Conservation (phyloP, 805 yeast species). For the Hanseniaspora mollemarum region DNA sequence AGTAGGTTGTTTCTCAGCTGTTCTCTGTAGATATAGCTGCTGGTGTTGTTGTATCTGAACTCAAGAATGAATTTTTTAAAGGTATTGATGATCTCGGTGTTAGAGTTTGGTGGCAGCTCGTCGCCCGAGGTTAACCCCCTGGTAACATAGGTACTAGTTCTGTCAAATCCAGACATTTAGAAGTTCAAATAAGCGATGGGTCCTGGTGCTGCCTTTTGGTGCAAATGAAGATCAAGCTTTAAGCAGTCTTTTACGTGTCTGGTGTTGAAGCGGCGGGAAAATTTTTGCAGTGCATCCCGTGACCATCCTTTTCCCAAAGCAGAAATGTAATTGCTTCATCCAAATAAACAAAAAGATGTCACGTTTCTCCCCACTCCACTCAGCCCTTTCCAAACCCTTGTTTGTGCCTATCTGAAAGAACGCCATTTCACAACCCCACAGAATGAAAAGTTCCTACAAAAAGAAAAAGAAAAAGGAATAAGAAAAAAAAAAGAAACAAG, state of each 20-base stretch:
- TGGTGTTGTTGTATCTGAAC: slow-evolving; percentile 54
- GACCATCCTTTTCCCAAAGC: background rate
- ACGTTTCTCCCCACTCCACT: too few species aligned
- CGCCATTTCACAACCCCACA: too few species aligned
- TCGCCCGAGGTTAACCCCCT: slow-evolving; percentile 80
- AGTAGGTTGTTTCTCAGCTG: slow-evolving; percentile 79
- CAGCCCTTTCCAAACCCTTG: too few species aligned
- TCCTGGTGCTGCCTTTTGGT: too few species aligned
- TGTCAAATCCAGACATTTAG: slow-evolving; percentile 53
- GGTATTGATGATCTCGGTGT: slow-evolving; percentile 60
- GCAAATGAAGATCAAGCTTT: too few species aligned
- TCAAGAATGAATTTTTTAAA: slow-evolving; percentile 75
- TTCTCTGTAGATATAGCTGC: slow-evolving; percentile 77
- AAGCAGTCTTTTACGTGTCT: too few species aligned
- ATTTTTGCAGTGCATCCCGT: too few species aligned
- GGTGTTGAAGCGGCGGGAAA: too few species aligned
- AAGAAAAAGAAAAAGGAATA: background rate
- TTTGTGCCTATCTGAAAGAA: too few species aligned
- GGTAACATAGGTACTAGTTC: slow-evolving; percentile 62
- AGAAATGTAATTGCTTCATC: background rate
- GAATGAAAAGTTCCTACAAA: background rate
- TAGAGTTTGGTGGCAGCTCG: slow-evolving; percentile 47
- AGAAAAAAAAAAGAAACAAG: too few species aligned
- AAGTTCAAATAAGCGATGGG: background rate
- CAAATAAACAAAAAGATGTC: background rate